A percentile compares a stretch with the other conserved stretches of the same genome.
Evolutionary conservation across 306 rosid species (phyloP).

Genomic region (Cercis canadensis): DNA sequence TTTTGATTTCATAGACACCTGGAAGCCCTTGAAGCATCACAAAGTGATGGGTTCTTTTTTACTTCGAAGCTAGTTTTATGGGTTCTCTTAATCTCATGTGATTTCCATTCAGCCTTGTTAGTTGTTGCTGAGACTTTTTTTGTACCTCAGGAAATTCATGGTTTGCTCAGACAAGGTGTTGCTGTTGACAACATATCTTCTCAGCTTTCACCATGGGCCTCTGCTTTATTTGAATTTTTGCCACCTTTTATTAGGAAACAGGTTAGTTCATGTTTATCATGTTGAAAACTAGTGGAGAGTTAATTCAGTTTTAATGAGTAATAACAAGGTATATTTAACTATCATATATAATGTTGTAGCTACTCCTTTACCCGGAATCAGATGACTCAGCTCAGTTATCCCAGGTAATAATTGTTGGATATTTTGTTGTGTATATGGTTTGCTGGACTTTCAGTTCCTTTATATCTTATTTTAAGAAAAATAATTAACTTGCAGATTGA

Average conservation of each 20-base stretch:
- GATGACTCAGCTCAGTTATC: slow-evolving; percentile 99
- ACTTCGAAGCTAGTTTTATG: slow-evolving; percentile 1
- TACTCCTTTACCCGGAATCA: slow-evolving; percentile 93
- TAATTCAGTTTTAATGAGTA: slow-evolving; percentile 4
- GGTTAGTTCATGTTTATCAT: slow-evolving; percentile 46
- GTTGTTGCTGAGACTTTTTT: slow-evolving; percentile 15
- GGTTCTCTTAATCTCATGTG: neutral
- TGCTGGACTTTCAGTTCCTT: slow-evolving; percentile 33
- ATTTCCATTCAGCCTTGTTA: neutral
- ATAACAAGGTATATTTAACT: slow-evolving; percentile 17
- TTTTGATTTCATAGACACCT: neutral
- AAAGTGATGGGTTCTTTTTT: slow-evolving; percentile 4
- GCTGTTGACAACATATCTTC: slow-evolving; percentile 67
- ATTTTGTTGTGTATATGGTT: slow-evolving; percentile 10
- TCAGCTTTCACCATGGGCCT: slow-evolving; percentile 99
- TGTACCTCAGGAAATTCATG: slow-evolving; percentile 87
- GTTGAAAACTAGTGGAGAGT: neutral
- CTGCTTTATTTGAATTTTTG: slow-evolving; percentile 90
- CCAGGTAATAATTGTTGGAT: slow-evolving; percentile 65
- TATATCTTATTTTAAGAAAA: slow-evolving; percentile 16
- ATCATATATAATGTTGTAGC: slow-evolving; percentile 53
- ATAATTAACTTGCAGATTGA: slow-evolving; percentile 68
- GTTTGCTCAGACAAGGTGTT: slow-evolving; percentile 79
- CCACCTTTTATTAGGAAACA: slow-evolving; percentile 92
- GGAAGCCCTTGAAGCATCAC: slow-evolving; percentile 24